Evolutionary conservation across 768 basidiomycete species (phyloP), one percentile per base, ranked within the genome.

Genomic region (Serendipita sp.): DNA sequence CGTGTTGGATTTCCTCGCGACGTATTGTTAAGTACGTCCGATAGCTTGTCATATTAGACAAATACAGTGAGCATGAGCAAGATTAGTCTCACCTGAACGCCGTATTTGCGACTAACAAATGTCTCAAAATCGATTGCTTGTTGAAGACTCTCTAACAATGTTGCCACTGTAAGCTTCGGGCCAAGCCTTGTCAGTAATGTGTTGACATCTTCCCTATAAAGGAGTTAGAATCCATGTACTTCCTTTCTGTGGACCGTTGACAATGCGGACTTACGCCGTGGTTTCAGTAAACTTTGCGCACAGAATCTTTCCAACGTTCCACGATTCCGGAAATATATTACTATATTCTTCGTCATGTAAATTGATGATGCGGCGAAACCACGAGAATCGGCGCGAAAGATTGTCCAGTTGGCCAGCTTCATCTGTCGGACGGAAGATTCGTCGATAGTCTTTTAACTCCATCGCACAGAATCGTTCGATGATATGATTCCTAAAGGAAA

Each of bases 401-500:
- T 99, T 99, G 74, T 99, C 96, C 50, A 99, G 77, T 68, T 96
- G 91, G 2, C 95, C 96, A 1, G 96, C 78, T 73, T 98, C 96
- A 66, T 96, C 93, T 3, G 84, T 85, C 4, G 88, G 82, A 56
- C 88, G 83, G 75, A 99, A 98, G 70, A 99, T 94, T 22, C 93
- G 85, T 11, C 93, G 85, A 71, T 98, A 99, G 71, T 98, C 96
- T 70, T 91, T 90, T 26, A 99, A 78, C 67, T 96, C 90, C 16
- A 94, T 79, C 9, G 86, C 82, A 22, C 90, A 84, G 68, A 96
- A 96, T 60, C 92, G 85, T 61, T 94, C 90, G 13, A 98, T 78
- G 62, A 96, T 79, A 62, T 88, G 84, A 38, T 73, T 72, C 41
- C 76, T 78, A 65, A 7, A 53, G 50, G 45, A 48, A 3, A 2